Conservation (phyloP, 1,139 yeast species). For the Geotrichum klebahnii region DNA sequence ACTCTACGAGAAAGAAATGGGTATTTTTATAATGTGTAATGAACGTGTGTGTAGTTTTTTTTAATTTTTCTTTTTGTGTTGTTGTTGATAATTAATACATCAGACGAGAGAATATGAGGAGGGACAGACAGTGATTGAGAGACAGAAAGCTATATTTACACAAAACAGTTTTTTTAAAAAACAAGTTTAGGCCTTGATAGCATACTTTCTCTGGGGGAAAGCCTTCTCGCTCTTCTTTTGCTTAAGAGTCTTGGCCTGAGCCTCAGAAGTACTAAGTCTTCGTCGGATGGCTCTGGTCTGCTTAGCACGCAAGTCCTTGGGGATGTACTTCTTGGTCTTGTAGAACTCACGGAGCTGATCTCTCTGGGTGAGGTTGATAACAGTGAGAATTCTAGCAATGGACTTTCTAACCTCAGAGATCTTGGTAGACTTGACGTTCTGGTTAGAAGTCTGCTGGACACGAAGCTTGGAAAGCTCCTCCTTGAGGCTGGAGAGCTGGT, state of each 20-base stretch:
- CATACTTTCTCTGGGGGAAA: slow-evolving; percentile 98
- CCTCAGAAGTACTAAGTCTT: slow-evolving; percentile 85
- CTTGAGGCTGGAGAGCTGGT: slow-evolving; percentile 92
- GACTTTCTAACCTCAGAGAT: slow-evolving; percentile 91
- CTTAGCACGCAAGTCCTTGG: slow-evolving; percentile 99
- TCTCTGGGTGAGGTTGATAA: slow-evolving; percentile 96
- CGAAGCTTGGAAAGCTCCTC: slow-evolving; percentile 94
- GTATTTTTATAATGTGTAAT: too few species aligned
- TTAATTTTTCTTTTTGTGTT: too few species aligned
- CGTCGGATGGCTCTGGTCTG: slow-evolving; percentile 99
- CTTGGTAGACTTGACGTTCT: slow-evolving; percentile 54
- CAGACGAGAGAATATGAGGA: too few species aligned
- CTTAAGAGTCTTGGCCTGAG: slow-evolving; percentile 75
- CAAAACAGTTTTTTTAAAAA: too few species aligned
- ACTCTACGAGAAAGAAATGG: too few species aligned
- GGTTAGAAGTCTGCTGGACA: slow-evolving; percentile 71
- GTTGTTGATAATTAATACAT: too few species aligned
- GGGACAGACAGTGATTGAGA: too few species aligned
- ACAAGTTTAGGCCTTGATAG: slow-evolving; percentile 84
- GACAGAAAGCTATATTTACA: too few species aligned
- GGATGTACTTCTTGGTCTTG: slow-evolving; percentile 91
- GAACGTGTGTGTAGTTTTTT: too few species aligned
- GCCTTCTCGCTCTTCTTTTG: slow-evolving; percentile 89
- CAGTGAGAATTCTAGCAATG: slow-evolving; percentile 96
- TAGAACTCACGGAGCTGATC: slow-evolving; percentile 91